phyloP scores from a whole-genome alignment of 768 basidiomycete genomes.

The Auriscalpium vulgare region DNA sequence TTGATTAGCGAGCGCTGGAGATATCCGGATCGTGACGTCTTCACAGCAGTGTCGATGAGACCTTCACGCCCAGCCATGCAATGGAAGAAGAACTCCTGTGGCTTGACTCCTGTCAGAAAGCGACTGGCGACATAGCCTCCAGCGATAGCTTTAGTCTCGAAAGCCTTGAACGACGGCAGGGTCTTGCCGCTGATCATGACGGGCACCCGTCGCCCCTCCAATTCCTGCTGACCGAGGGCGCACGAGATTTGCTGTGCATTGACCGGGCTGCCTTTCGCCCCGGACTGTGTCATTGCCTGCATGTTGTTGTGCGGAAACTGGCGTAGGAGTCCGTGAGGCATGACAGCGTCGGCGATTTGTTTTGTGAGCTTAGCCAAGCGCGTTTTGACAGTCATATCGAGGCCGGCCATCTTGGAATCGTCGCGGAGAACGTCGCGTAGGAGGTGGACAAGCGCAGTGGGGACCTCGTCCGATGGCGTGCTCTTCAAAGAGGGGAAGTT shows the following conservation, averaged over 20 bases:
- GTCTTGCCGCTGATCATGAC: conserved; percentile 99
- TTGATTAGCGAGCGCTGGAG: conserved; percentile 97
- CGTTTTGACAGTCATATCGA: conserved; percentile 87
- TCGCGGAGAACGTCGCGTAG: conserved; percentile 91
- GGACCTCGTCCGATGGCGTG: conserved; percentile 44
- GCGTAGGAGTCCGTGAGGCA: conserved; percentile 82
- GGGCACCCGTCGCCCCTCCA: conserved; percentile 97
- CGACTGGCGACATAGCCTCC: conserved; percentile 98
- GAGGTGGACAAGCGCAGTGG: conserved; percentile 49
- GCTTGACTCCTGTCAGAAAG: conserved; percentile 95
- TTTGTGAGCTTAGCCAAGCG: conserved; percentile 82
- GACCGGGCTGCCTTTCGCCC: conserved; percentile 95
- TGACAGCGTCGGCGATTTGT: conserved; percentile 79
- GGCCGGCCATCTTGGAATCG: conserved; percentile 94
- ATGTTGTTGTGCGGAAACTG: conserved; percentile 98
- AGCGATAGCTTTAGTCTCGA: conserved; percentile 97
- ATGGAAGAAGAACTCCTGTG: conserved; percentile 99
- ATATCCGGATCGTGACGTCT: conserved; percentile 97
- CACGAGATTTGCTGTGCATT: conserved; percentile 99
- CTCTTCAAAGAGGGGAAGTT: conserved; percentile 72
- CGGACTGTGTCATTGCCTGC: conserved; percentile 98
- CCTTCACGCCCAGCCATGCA: conserved; percentile 99
- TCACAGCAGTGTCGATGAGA: conserved; percentile 97
- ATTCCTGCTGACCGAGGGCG: conserved; percentile 91
- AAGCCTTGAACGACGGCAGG: conserved; percentile 90